These are phyloP conservation scores for Aspergillus quadricinctus DNA, from an alignment of 2,329 filamentous ascomycete species.

Conservation along the genomic window DNA sequence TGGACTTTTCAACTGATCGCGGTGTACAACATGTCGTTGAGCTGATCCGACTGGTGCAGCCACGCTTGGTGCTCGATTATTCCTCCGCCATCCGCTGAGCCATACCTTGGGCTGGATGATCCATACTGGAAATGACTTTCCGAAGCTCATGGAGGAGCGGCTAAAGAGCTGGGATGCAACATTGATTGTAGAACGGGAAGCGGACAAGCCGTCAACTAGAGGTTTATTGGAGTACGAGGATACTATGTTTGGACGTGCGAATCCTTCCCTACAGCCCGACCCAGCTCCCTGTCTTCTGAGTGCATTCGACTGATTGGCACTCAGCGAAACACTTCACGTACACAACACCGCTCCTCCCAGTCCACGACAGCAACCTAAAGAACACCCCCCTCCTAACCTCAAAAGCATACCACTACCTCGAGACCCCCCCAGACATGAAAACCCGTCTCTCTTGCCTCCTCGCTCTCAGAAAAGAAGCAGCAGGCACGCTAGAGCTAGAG, in stretches of 20 bases:
- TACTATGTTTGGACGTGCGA: slow-evolving; percentile 26
- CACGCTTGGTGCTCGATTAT: slow-evolving; percentile 25
- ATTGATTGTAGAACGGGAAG: slow-evolving; percentile 9
- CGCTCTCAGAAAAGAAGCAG: slow-evolving; percentile 10
- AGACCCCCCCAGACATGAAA: slow-evolving; percentile 12
- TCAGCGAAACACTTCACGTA: slow-evolving; percentile 21
- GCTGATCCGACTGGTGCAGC: slow-evolving; percentile 7
- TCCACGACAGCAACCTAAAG: slow-evolving; percentile 8
- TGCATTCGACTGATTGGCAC: background rate
- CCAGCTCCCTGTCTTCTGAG: slow-evolving; percentile 6
- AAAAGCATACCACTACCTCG: slow-evolving; percentile 18
- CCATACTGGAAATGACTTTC: slow-evolving; percentile 23
- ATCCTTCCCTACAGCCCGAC: too few species aligned
- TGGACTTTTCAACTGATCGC: background rate
- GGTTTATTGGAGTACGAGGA: slow-evolving; percentile 26
- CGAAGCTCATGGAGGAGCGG: slow-evolving; percentile 3
- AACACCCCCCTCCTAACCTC: slow-evolving; percentile 7
- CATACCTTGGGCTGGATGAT: slow-evolving; percentile 20
- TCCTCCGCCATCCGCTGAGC: slow-evolving; percentile 13
- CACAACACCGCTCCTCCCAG: slow-evolving; percentile 16
- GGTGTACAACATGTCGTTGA: background rate
- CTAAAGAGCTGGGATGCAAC: slow-evolving; percentile 16
- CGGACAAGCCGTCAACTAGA: slow-evolving; percentile 14
- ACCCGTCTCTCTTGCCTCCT: slow-evolving; percentile 8
- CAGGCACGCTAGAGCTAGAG: slow-evolving; percentile 2